Evolutionary conservation across 2,329 filamentous ascomycete species (phyloP), one percentile per base, ranked within the genome.

Genomic region (Alternaria solani): DNA sequence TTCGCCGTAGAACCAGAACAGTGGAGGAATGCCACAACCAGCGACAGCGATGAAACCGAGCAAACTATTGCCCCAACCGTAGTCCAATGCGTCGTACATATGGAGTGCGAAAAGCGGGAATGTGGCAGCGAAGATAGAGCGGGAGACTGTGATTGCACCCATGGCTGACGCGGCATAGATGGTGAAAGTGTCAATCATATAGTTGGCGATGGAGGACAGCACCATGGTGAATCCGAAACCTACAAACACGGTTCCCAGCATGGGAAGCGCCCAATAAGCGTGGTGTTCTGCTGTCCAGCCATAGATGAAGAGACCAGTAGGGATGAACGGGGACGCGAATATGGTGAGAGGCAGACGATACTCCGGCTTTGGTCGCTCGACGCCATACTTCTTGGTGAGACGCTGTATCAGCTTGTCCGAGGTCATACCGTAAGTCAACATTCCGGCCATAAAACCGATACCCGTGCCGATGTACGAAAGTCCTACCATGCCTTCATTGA

Each of bases 151-250:
- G 18, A 36, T 49, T 5, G 46, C 46, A 36, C 28, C 46, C 20
- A 49, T n/a, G 0, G 46, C 46, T 8, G 39, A 44, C 1, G 54
- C 54, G 2, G 34, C 44, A 41, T 71, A 75, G 1, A 63, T 88
- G 51, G 88, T 86, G 61, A 75, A 88, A 6, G 87, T 80, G 70
- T 91, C 90, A 62, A 91, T 86, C 12, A 91, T 83, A 76, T 91
- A 91, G 77, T 87, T 89, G 72, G 88, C 83, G 46, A 88, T 78
- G 5, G 82, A 82, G 25, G 74, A 64, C 61, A 70, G 75, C 6
- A 73, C 44, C 6, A 73, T 51, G 0, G 75, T 68, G 67, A 72
- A 80, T 65, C 78, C 78, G 23, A 78, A 66, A 0, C 84, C 85
- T 7, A 86, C 80, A 0, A 85, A 64, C 2, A 74, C 69, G 0